phyloP scores from a whole-genome alignment of 2,329 filamentous ascomycete species.

The Neopestalotiopsis sp. region DNA sequence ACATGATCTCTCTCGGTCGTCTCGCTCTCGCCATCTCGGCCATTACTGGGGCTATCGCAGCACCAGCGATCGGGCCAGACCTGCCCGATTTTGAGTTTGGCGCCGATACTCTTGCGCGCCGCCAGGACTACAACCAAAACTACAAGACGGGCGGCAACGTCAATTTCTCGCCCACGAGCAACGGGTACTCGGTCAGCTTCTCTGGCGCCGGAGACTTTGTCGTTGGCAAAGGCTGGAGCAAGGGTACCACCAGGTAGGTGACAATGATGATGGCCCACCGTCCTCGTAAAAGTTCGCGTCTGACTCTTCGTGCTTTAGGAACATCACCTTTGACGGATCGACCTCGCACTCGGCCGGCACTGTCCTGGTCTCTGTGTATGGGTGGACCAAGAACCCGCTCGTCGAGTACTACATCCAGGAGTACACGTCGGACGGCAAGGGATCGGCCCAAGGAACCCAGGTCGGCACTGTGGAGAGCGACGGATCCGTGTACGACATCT shows the following conservation, averaged over 20 bases:
- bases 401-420: constrained; percentile 47
- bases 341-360: constrained; percentile 31
- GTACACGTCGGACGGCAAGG: constrained; percentile 34
- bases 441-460: constrained; percentile 36
- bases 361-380: constrained; percentile 42
- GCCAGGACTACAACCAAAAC: constrained; percentile 46
- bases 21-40: constrained; percentile 31
- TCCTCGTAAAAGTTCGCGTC: too few species aligned
- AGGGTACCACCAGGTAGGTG: constrained; percentile 54
- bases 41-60: constrained; percentile 28
- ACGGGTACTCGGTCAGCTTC: constrained; percentile 50
- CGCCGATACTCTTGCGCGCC: constrained; percentile 30
- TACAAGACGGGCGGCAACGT: constrained; percentile 46
- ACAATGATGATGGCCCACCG: not conserved
- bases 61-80: constrained; percentile 28
- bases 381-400: constrained; percentile 44
- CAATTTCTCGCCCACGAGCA: constrained; percentile 33
- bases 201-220: constrained; percentile 57
- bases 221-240: constrained; percentile 64
- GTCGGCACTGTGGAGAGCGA: constrained; percentile 39
- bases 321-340: constrained; percentile 35
- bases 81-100: constrained; percentile 35
- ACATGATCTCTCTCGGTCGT: constrained; percentile 31
- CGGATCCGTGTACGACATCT: constrained; percentile 42
- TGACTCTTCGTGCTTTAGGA: constrained; percentile 24